phyloP scores from a whole-genome alignment of 768 basidiomycete genomes.

The Pisolithus marmoratus region DNA sequence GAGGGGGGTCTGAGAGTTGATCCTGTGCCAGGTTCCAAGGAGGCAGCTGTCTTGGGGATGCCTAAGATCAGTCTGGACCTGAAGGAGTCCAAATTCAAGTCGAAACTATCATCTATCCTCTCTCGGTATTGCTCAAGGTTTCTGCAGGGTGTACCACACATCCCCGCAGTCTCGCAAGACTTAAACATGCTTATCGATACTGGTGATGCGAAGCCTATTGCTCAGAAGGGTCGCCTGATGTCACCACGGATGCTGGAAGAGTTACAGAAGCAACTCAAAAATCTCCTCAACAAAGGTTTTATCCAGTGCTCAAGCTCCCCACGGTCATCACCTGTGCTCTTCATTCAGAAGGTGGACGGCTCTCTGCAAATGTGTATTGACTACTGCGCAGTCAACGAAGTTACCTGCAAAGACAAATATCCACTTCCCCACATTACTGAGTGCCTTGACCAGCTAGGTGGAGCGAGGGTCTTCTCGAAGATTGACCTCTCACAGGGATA shows the following conservation, averaged over 20 bases:
- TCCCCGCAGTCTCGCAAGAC: neutral
- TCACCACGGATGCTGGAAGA: neutral
- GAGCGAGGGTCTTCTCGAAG: slow-evolving; percentile 22
- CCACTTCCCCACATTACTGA: slow-evolving; percentile 21
- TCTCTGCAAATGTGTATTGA: slow-evolving; percentile 20
- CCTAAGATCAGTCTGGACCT: neutral
- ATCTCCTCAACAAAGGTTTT: no score
- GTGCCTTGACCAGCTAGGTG: neutral
- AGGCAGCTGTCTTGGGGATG: neutral
- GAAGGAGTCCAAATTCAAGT: neutral
- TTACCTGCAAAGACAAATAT: slow-evolving; percentile 21
- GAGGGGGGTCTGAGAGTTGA: neutral
- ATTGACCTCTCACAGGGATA: slow-evolving; percentile 6
- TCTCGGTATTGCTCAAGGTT: neutral
- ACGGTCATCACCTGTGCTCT: slow-evolving; percentile 1
- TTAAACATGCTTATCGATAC: neutral
- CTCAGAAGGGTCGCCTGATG: neutral
- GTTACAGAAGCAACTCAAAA: no score
- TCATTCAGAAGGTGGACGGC: no score
- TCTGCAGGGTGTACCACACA: neutral
- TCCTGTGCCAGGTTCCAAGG: neutral
- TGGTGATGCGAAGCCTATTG: neutral
- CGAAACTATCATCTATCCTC: neutral
- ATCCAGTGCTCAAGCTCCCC: neutral
- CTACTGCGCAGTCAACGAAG: slow-evolving; percentile 25